Evolutionary conservation across 495 filamentous ascomycete species (phyloP), one percentile per base, ranked within the genome.

Genomic region (Durotheca rogersii): DNA sequence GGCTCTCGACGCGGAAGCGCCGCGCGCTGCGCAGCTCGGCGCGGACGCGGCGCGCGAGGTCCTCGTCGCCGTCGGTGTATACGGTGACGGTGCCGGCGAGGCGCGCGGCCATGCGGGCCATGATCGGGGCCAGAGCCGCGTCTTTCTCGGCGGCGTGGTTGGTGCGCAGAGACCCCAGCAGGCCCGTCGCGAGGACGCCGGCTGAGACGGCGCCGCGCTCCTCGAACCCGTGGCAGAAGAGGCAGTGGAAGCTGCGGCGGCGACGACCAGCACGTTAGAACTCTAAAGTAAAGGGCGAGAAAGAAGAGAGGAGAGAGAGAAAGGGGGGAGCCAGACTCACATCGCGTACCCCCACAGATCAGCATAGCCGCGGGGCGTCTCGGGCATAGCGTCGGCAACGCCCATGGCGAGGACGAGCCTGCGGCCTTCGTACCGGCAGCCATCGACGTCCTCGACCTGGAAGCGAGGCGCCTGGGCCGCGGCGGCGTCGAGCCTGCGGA

Each of bases 351-450:
- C 69, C 72, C 72, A 77, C 33, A 60, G 52, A n/a, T 72, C 69
- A 11, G 19, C 49, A 47, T 70, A 73, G 1, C 74, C 73, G 31
- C 51, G 32, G 3, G 62, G 56, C 6, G 40, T 47, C 18, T 18
- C 48, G 2, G 60, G 59, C 40, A 74, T 60, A 7, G 71, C 35
- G 35, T 81, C 79, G 20, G 29, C 42, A 0, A 74, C 66, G 0
- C 79, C 79, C 4, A 53, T 75, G 0, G 77, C 79, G 5, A 83
- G 59, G 1, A 77, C 63, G 1, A 83, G 20, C 50, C 80, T 81
- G 18, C 68, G 61, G 2, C 78, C 74, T 7, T 49, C 44, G 53
- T 65, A 77, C 9, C 12, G 47, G 14, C 56, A 44, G 0, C 67
- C 69, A 0, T 52, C 21, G 0, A 29, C 60, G 40, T 76, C 72